Evolutionary conservation across 148 eudicot species (phyloP), one percentile per base, ranked within the genome.

Genomic region (Chenopodium formosanum): DNA sequence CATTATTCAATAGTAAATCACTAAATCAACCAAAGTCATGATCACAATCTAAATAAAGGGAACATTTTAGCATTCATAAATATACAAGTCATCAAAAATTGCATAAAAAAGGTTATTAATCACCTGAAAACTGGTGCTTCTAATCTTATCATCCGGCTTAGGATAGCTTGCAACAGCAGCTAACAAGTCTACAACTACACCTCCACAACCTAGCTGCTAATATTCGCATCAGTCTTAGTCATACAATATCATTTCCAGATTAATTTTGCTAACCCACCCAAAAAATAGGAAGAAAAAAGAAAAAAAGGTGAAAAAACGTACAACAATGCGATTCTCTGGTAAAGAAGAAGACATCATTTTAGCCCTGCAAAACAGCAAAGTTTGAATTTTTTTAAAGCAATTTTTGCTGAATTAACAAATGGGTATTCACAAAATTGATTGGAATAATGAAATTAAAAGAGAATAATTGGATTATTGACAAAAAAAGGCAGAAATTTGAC

Each of bases 81-180:
- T 71, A 71, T 7, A 37, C 37, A 34, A 4, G 6, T 70, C 48
- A 31, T 4, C 22, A 32, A 69, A 16, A 34, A 1, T 67, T 29
- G 17, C 19, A 10, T 1, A 69, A 69, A 16, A 32, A 69, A 32
- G 6, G 17, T 27, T 13, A 67, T 9, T 7, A 8, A 29, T 67
- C 53, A 95, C 99, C 97, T 91, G 92, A 86, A 89, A 84, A 87
- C 94, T 93, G 78, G 95, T 96, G 88, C 93, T 96, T 83, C 98
- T 86, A 74, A 90, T 92, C 90, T 96, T 96, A 47, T 94, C 98
- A 79, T 96, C 98, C 0, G 99, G 99, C 47, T 91, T 89, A 29
- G 98, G 99, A 85, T 85, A 96, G 76, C 92, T 78, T 60, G 86
- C 92, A 37, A 96, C 99, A 7, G 97, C 86, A 27, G 97, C 98